Evolutionary conservation across 441 rosid genomes (phyloP).

Genomic region (Viola pubescens): DNA sequence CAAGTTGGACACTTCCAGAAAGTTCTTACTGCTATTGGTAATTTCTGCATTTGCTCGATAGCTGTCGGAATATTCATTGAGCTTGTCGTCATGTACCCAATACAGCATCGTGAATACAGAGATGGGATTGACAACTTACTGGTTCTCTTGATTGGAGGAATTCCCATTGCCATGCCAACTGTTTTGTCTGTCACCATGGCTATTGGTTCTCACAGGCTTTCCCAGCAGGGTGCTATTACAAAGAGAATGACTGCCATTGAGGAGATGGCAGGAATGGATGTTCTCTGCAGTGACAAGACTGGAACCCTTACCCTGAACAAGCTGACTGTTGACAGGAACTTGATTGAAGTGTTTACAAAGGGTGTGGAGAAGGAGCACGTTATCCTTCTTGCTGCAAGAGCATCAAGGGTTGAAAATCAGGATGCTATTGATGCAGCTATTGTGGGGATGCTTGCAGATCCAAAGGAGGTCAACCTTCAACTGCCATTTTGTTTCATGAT

Average conservation of each 20-base stretch:
- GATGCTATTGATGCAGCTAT: constrained; percentile 98
- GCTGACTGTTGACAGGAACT: constrained; percentile 61
- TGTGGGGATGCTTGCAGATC: constrained; percentile 94
- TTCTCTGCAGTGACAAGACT: constrained; percentile 85
- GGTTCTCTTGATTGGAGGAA: constrained; percentile 86
- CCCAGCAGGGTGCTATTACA: constrained; percentile 88
- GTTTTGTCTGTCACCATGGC: constrained; percentile 95
- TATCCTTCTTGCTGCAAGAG: constrained; percentile 78
- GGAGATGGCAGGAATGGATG: constrained; percentile 98
- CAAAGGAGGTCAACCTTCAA: constrained; percentile 53
- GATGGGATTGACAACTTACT: constrained; percentile 79
- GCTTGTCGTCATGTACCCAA: constrained; percentile 68
- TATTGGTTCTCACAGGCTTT: constrained; percentile 82
- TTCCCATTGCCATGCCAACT: constrained; percentile 92
- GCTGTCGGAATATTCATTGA: constrained; percentile 62
- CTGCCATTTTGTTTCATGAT: not conserved
- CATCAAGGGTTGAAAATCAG: constrained; percentile 93
- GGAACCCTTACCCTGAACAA: constrained; percentile 82
- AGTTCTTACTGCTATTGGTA: constrained; percentile 82
- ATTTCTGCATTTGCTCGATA: constrained; percentile 86
- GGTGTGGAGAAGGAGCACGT: constrained; percentile 79
- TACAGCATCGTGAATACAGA: constrained; percentile 63
- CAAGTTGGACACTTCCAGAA: constrained; percentile 89
- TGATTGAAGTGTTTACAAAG: constrained; percentile 68
- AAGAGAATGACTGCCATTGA: constrained; percentile 98